Evolutionary conservation across 257 asterid species (phyloP), one percentile per base, ranked within the genome.

Genomic region (Buddleja alternifolia): DNA sequence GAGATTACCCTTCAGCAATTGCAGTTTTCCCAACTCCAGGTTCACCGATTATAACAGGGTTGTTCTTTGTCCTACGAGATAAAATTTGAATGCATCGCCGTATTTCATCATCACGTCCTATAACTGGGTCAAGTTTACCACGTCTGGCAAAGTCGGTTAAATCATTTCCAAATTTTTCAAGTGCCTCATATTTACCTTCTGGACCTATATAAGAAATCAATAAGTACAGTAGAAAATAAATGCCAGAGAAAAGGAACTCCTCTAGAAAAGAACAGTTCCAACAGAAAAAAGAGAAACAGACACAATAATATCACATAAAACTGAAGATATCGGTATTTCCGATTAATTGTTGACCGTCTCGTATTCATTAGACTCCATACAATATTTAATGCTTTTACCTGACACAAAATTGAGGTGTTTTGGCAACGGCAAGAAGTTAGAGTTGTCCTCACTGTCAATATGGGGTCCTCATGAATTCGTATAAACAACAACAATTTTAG

Each of bases 1-100:
- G 56, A 76, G 69, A 60, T 14, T 92, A 92, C 98, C 98, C 98
- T 81, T 93, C 98, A 63, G 96, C 98, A 74, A 93, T 93, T 77
- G 98, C 97, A 69, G 98, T 93, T 87, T 93, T 93, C 17, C 98
- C 98, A 10, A 93, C 98, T 40, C 98, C 98, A 62, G 98, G 98
- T 78, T 93, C 98, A 66, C 98, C 98, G 74, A 93, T 88, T 77
- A 93, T 90, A 65, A 93, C 95, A 72, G 98, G 98, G 75, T 93
- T 93, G 78, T 93, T 93, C 83, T 93, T 93, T 24, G 97, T 93
- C 77, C 98, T 77, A 60, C 98, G 95, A 64, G 90, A 81, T 72
- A 93, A 83, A 65, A 93, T 93, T 68, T 93, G 97, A 58, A 93
- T 90, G 83, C 98, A 93, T 51, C 97, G 86, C 44, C 98, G 81